Base-by-base conservation (phyloP, 2,329 filamentous ascomycete genomes). In the Colletotrichum sp. region DNA sequence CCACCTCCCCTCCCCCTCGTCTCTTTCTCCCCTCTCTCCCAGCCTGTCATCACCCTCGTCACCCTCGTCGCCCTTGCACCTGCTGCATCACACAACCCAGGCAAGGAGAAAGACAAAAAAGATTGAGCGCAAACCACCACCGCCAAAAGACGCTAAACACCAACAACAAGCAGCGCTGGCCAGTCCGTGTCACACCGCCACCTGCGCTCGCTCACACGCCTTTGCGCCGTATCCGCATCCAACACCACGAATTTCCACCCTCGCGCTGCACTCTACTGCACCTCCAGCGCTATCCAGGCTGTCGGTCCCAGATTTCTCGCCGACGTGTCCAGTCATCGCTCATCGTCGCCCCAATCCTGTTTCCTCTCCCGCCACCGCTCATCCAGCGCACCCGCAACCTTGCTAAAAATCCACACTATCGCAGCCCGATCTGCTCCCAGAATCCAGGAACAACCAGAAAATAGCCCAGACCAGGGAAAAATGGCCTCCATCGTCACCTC, bases 401-500 rank as follows among this genome's bases (percentile, higher is more conserved):
- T 38, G 21, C 27, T 16, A 29, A 16, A 33, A 21, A 21, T 3
- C 54, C 65, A 36, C 54, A 58, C 51, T n/a, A 58, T 34, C 65
- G 65, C 65, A 27, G 54, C 43, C 51, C 21, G 57, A 59, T 33
- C n/a, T 33, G n/a, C 57, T 31, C 57, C 27, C 55, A 58, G 55
- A 29, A 58, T 58, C 55, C 27, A 58, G 55, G 21, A 59, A 38
- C 36, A 59, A 38, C 36, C n/a, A 24, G 38, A 33, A 47, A 21
- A n/a, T 47, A 47, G n/a, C 13, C 43, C 43, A 21, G 31, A n/a
- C 43, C 2, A n/a, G 66, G 43, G 59, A 47, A 65, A 34, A 21
- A 74, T 74, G 72, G 24, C 51, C 21, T 38, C 64, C 63, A 66
- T 74, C 38, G 29, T 75, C 21, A 34, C 51, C 9, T 31, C 59